These are phyloP conservation scores for Leccinum disarticulatum DNA, from an alignment of 768 basidiomycete genomes.

Conservation along the genomic window DNA sequence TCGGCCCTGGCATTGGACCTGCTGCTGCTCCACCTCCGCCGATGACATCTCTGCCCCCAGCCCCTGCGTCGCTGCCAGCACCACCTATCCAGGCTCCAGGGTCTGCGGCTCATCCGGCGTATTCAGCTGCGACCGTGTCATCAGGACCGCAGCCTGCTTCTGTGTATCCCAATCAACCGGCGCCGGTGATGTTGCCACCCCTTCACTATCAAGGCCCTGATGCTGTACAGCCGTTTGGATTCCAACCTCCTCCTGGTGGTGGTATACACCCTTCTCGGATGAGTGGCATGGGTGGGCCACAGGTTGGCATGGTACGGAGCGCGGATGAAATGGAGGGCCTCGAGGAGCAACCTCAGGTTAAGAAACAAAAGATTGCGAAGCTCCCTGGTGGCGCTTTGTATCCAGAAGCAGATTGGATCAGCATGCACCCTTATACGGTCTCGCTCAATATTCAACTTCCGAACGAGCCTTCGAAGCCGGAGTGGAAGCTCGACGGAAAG, in stretches of 20 bases:
- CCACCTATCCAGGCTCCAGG: constrained; percentile 52
- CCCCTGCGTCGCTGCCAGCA: constrained; percentile 72
- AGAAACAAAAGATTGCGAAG: constrained; percentile 85
- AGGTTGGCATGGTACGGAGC: constrained; percentile 71
- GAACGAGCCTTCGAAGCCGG: constrained; percentile 75
- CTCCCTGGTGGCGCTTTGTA: constrained; percentile 82
- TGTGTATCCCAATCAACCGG: constrained; percentile 52
- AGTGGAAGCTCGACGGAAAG: constrained; percentile 89
- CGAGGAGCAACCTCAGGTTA: constrained; percentile 77
- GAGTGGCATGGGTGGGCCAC: constrained; percentile 58
- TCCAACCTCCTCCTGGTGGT: constrained; percentile 65
- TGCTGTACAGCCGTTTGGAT: constrained; percentile 75
- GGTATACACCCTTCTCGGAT: constrained; percentile 71
- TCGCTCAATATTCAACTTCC: constrained; percentile 85
- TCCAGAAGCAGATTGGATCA: constrained; percentile 87
- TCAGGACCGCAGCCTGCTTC: constrained; percentile 92
- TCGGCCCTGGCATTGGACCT: constrained; percentile 83
- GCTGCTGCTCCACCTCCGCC: constrained; percentile 65
- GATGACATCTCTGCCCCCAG: constrained; percentile 62
- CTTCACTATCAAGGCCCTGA: constrained; percentile 81
- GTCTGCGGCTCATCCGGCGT: constrained; percentile 47
- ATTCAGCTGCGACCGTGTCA: constrained; percentile 82
- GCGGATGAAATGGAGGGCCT: constrained; percentile 80
- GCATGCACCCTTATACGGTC: constrained; percentile 90
- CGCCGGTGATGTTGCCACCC: constrained; percentile 81